Evolutionary conservation across 2,329 filamentous ascomycete species (phyloP).

Genomic region (Penicillium polonicum): DNA sequence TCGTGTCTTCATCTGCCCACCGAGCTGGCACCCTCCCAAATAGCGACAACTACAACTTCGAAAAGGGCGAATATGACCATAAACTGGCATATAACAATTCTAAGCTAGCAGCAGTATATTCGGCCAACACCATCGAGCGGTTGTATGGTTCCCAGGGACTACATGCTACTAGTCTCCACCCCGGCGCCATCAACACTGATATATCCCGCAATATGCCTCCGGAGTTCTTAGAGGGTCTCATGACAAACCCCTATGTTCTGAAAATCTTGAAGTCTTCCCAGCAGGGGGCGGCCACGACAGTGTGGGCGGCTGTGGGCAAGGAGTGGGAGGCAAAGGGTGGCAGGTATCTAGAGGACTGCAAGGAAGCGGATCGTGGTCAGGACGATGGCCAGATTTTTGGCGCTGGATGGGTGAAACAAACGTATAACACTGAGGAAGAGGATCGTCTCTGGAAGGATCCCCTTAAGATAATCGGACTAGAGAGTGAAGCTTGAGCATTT

Average conservation of each 20-base stretch:
- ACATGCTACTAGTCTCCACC: too few species aligned
- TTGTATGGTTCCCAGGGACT: too few species aligned
- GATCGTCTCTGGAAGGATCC: constrained; percentile 6
- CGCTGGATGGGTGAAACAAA: constrained; percentile 6
- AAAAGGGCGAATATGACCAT: too few species aligned
- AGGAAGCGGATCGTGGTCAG: constrained; percentile 8
- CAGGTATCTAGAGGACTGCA: constrained; percentile 32
- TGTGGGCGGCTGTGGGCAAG: constrained; percentile 33
- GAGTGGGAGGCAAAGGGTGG: constrained; percentile 37
- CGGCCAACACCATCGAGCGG: too few species aligned
- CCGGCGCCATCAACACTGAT: too few species aligned
- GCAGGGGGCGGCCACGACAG: constrained; percentile 44
- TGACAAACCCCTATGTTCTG: neutral
- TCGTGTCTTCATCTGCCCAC: too few species aligned
- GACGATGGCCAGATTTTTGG: constrained; percentile 4
- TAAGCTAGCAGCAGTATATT: too few species aligned
- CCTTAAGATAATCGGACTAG: neutral
- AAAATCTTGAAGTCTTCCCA: constrained; percentile 31
- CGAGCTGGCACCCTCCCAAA: too few species aligned
- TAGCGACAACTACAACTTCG: too few species aligned
- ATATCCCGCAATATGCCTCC: too few species aligned
- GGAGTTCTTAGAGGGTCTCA: too few species aligned
- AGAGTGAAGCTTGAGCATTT: neutral
- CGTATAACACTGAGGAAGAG: neutral
- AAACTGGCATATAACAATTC: too few species aligned